Base-by-base conservation (phyloP, 1,284 basidiomycete genomes). In the Melampsora larici-populina region DNA sequence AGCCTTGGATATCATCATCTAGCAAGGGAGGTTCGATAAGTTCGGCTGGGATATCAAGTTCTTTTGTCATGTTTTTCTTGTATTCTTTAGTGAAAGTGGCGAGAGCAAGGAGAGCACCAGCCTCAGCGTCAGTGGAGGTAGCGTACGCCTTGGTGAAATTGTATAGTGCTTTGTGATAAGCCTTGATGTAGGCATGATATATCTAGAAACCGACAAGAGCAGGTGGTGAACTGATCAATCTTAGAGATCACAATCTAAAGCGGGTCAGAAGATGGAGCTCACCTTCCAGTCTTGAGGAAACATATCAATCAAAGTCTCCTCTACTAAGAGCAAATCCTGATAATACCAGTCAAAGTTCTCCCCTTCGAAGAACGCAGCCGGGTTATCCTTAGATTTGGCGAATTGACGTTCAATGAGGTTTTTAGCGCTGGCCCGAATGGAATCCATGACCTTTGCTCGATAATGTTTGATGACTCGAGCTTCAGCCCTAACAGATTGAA, bases 391-490 rank as follows among this genome's bases (percentile, higher is more conserved):
- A 81, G 89, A 87, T 43, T 87, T 87, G 62, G 87, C 84, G 83
- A 90, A 92, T 21, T 89, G 89, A 29, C 88, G 87, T 8, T 91
- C 88, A 81, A 97, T 93, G 77, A 89, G 88, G 58, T 86, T 86
- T 79, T 89, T 88, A 79, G 96, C 92, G 1, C 92, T 90, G 21
- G 91, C 88, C 1, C 89, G 87, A 83, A 99, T 91, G 36, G 88
- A 88, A 81, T 92, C 92, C 79, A 90, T 88, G 79, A 97, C 89
- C 84, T 95, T 97, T 79, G 92, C 91, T 15, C 94, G 90, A 84
- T 98, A 99, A 84, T 97, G 92, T 85, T 99, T 99, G 85, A 99
- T 91, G 58, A 93, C 87, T 71, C 96, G 90, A 8, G 94, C 93
- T 81, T 82, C 83, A 51, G 82, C 82, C 11, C 66, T 49, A 3